phyloP scores from a whole-genome alignment of 352 stramenopile species.

The Pythium rishiriense region DNA sequence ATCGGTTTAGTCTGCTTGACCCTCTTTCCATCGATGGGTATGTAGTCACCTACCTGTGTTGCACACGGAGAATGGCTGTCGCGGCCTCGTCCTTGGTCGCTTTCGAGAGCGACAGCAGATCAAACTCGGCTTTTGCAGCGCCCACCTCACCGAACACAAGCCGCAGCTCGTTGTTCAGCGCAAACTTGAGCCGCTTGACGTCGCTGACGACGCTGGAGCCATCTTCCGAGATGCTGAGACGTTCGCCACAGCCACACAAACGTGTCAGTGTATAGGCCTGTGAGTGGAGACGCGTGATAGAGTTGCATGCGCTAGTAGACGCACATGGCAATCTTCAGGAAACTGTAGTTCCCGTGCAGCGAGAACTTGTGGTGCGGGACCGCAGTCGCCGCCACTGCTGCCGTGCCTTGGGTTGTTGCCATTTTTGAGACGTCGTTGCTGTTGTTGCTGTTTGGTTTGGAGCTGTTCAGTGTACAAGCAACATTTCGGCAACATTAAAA shows the following conservation, averaged over 20 bases:
- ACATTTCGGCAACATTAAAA: conserved; percentile 9
- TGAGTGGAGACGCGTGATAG: neutral
- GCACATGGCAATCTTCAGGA: conserved; percentile 73
- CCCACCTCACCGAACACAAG: conserved; percentile 67
- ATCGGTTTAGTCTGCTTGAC: neutral
- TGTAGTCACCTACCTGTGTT: conserved; percentile 33
- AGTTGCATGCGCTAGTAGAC: conserved; percentile 5
- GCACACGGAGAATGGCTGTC: conserved; percentile 62
- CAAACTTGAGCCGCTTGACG: conserved; percentile 70
- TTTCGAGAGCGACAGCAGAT: conserved; percentile 54
- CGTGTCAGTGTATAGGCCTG: neutral
- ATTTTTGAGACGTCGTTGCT: neutral
- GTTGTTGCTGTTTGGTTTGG: conserved; percentile 6
- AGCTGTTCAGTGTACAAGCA: neutral
- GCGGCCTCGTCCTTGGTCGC: conserved; percentile 40
- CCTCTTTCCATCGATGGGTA: neutral
- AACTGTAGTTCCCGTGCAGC: conserved; percentile 46
- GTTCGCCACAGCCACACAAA: neutral
- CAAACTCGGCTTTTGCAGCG: conserved; percentile 61
- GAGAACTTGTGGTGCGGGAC: conserved; percentile 75
- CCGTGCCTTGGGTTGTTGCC: conserved; percentile 1
- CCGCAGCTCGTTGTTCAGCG: conserved; percentile 69
- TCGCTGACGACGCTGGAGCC: conserved; percentile 38
- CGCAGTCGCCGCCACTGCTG: too few relatives aligned
- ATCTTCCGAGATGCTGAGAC: conserved; percentile 66